Base-by-base conservation (phyloP, 495 filamentous ascomycete species). In the Cercophora samala region DNA sequence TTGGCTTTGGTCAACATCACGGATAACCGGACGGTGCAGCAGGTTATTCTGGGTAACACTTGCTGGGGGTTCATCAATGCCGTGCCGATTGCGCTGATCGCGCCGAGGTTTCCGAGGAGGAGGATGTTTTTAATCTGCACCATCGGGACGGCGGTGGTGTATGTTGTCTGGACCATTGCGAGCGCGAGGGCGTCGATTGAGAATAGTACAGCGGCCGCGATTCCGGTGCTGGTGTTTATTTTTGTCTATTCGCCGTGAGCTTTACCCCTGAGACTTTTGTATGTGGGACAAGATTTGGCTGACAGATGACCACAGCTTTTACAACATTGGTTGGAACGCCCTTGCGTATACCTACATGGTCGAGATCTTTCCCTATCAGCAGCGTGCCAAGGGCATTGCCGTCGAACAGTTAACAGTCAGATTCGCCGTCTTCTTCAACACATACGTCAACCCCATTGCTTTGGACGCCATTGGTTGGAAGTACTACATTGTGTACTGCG, bases 401-500 rank as follows among this genome's bases (percentile, higher is more conserved):
- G 82, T 87, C 66, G 83, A 86, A 74, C 83, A 87, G 72, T 80
- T 86, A 64, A 87, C 81, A 22, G 82, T 85, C 54, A 76, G 83
- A 19, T 78, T 81, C 24, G 85, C 84, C 58, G 73, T 78, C 29
- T 78, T 78, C 64, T 79, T 79, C 71, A 86, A 86, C 60, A 87
- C 82, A 1, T 88, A 87, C 68, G 84, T 89, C 61, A 90, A 90
- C 74, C 87, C 87, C 0, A 82, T 91, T 53, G 87, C 85, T 25
- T 74, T 90, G 17, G 77, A 75, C 24, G 58, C 60, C 17, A 86
- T 89, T 59, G 77, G 78, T 15, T 91, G 88, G 88, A 85, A 82
- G 69, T 89, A 85, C 76, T 81, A 88, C 37, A 77, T 88, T 51
- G 83, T 87, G 32, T 90, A 89, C 76, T 86, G 81, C 72, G 80